Evolutionary conservation across 176 grass and related monocot species (phyloP).

Genomic region (Pharus latifolius): DNA sequence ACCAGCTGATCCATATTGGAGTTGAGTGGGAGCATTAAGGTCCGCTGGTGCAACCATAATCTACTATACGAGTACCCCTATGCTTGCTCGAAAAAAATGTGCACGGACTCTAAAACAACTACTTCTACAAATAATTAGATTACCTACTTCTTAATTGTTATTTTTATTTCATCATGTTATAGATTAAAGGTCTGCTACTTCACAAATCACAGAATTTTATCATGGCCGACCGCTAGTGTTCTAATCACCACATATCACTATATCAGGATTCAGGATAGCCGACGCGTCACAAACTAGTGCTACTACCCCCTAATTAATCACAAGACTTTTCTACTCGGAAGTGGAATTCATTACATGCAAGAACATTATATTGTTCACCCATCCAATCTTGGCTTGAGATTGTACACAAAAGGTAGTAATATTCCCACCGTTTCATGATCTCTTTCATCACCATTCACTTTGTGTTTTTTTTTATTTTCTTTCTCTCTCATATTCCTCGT

Average conservation of each 20-base stretch:
- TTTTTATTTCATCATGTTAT: too few species aligned
- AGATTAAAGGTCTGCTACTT: neutral
- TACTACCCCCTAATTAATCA: slow-evolving; percentile 9
- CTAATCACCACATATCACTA: neutral
- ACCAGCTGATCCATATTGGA: too few species aligned
- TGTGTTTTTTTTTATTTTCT: neutral
- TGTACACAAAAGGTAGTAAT: neutral
- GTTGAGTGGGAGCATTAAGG: too few species aligned
- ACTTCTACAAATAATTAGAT: too few species aligned
- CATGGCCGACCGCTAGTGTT: slow-evolving; percentile 20
- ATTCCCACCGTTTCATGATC: neutral
- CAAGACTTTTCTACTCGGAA: neutral
- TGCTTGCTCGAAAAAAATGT: too few species aligned
- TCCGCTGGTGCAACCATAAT: too few species aligned
- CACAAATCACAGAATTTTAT: neutral
- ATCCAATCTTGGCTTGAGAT: slow-evolving; percentile 24
- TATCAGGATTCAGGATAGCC: too few species aligned
- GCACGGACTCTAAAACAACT: too few species aligned
- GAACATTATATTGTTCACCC: slow-evolving; percentile 21
- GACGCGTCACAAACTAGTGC: neutral
- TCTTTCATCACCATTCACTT: neutral
- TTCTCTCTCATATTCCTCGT: neutral
- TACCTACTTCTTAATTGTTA: too few species aligned
- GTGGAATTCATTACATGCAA: slow-evolving; percentile 34
- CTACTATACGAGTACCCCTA: too few species aligned